Base-by-base conservation (phyloP, 192 early-diverging fungal genomes). In the Backusella luteola region DNA sequence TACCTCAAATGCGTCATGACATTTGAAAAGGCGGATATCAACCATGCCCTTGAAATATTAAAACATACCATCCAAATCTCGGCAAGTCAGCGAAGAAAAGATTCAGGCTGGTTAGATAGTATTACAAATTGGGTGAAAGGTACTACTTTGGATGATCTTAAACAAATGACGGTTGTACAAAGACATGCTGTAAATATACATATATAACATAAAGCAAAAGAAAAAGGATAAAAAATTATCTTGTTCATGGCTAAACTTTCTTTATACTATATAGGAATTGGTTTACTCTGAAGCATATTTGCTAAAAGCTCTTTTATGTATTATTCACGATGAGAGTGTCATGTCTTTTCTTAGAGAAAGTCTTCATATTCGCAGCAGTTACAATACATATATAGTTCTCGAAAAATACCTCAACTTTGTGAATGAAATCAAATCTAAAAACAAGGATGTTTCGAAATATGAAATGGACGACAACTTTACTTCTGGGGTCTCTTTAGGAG, bases 331-430 rank as follows among this genome's bases (percentile, higher is more conserved):
- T 73, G 87, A 92, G 52, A 94, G 94, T 69, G 73, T 94, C 32
- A 84, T 96, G 59, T 88, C 91, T 32, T 91, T 97, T 42, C 79
- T 97, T 12, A 85, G 89, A 75, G 94, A 97, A 77, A 91, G 95
- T 49, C 85, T 96, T 78, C 88, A 91, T 67, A 91, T 97, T 32
- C 91, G 93, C 1, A 85, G 84, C 32, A 84, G 89, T 32, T 97
- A 95, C 76, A 85, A 85, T 9, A 88, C 87, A 26, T 93, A 93
- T 79, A 87, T 87, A 68, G 80, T 82, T 7, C 78, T 91, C 67
- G 84, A 90, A 84, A 79, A 84, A 73, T 83, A 89, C 39, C 71
- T 88, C 69, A 80, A 83, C 32, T 80, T 74, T 69, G 84, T 85
- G 35, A 80, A 87, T 44, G 82, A 85, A 73, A 84, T 88, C 46